A percentile compares a stretch with the other conserved stretches of the same genome.
phyloP scores from a whole-genome alignment of 2,329 filamentous ascomycete genomes.

The Diaporthe batatas region DNA sequence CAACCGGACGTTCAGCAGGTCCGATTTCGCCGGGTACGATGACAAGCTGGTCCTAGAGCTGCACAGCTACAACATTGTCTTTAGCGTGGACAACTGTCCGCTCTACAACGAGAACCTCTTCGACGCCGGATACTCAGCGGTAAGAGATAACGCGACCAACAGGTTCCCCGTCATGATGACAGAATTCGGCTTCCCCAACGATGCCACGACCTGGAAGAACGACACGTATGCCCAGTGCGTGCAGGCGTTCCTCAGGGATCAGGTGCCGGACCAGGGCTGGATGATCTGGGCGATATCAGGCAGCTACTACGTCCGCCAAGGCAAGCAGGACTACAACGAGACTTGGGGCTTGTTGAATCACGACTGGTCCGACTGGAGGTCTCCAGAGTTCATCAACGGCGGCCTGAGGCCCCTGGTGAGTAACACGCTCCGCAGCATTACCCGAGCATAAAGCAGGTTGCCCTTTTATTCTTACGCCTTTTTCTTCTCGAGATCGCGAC shows the following conservation, averaged over 20 bases:
- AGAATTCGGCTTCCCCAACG: constrained; percentile 39
- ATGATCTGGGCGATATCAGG: constrained; percentile 70
- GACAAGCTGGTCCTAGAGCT: constrained; percentile 72
- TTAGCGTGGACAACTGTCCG: constrained; percentile 57
- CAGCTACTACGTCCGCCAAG: constrained; percentile 68
- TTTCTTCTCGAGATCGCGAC: constrained; percentile 13
- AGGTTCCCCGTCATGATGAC: constrained; percentile 49
- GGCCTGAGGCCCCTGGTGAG: constrained; percentile 56
- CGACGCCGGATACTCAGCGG: constrained; percentile 66
- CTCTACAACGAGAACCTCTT: constrained; percentile 61
- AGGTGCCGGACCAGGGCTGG: constrained; percentile 61
- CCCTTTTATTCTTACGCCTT: neutral
- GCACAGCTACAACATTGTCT: constrained; percentile 71
- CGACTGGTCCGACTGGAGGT: constrained; percentile 56
- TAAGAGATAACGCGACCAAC: constrained; percentile 49
- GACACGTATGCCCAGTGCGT: constrained; percentile 35
- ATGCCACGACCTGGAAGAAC: constrained; percentile 28
- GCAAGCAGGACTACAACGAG: constrained; percentile 65
- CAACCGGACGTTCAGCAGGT: constrained; percentile 57
- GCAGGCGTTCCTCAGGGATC: constrained; percentile 24
- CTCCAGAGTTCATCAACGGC: constrained; percentile 49
- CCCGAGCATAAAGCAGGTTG: neutral
- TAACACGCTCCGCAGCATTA: constrained; percentile 50
- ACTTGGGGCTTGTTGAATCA: constrained; percentile 59
- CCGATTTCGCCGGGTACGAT: constrained; percentile 62